Evolutionary conservation across 169 alveolate genomes (phyloP), one percentile per base, ranked within the genome.

Genomic region (Cryptosporidium muris): DNA sequence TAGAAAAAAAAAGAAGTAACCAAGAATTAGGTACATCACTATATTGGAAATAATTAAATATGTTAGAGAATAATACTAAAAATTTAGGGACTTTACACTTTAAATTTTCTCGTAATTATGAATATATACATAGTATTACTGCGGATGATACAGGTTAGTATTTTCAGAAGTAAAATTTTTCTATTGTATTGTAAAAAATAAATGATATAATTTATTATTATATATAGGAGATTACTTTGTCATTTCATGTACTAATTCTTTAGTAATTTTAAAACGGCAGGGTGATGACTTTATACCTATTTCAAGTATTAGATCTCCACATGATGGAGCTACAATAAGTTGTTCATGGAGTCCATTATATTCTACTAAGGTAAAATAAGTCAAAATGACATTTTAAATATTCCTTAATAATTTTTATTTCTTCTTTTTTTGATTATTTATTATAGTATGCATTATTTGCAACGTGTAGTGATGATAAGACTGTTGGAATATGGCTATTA

Each of bases 401-500:
- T 37, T 38, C 1, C 8, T 36, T 63, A 9, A 63, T 37, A 63
- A 63, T 25, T 25, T 1, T 38, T 25, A 12, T 63, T 38, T 42
- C 56, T 51, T 12, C 12, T 51, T 37, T 37, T 47, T 45, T 6
- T 42, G 2, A 14, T 43, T 11, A 9, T 36, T 54, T 36, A 68
- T 5, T 6, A 34, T 54, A 74, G 82, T 74, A 56, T 56, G 40
- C 82, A 34, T 36, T 74, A 56, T 74, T 74, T 58, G 66, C 82
- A 74, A 56, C 82, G 16, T 43, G 40, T 8, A 74, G 82, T 25
- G 82, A 74, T 60, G 82, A 74, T 74, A 54, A 74, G 42, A 74
- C 82, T 14, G 60, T 74, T 58, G 82, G 82, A 60, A 74, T 74
- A 56, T 74, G 82, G 82, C 25, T 74, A 60, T 74, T 74, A 5